phyloP scores from a whole-genome alignment of 1,284 basidiomycete species.

The Malassezia psittaci region DNA sequence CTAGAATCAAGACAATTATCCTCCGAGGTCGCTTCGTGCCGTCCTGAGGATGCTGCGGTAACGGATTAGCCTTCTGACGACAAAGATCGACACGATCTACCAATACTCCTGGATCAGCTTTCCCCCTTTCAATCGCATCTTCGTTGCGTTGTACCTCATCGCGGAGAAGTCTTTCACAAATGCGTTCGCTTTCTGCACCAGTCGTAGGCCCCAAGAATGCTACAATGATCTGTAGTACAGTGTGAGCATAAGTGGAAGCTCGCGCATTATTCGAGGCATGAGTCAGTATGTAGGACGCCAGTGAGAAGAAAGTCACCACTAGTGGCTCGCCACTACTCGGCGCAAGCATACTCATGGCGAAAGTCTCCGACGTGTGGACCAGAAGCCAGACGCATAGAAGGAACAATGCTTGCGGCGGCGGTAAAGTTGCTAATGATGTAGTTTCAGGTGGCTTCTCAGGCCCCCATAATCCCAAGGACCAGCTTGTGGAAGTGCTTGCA shows the following conservation, averaged over 20 bases:
- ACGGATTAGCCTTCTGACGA: slow-evolving; percentile 25
- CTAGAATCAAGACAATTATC: slow-evolving; percentile 28
- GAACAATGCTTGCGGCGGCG: slow-evolving; percentile 2
- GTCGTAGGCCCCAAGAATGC: slow-evolving; percentile 21
- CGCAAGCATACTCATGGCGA: not conserved
- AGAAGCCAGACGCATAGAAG: slow-evolving; percentile 15
- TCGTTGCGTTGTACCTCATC: slow-evolving; percentile 5
- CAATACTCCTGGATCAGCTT: not conserved
- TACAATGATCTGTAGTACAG: slow-evolving; percentile 24
- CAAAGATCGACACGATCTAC: slow-evolving; percentile 23
- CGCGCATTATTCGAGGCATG: slow-evolving; percentile 27
- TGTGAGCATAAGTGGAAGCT: slow-evolving; percentile 24
- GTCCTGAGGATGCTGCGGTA: slow-evolving; percentile 22
- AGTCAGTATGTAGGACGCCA: slow-evolving; percentile 30
- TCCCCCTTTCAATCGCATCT: not conserved
- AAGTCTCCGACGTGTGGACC: slow-evolving; percentile 2
- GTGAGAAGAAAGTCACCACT: slow-evolving; percentile 20
- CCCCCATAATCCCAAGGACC: not conserved
- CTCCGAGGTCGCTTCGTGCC: slow-evolving; percentile 22
- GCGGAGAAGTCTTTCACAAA: slow-evolving; percentile 1
- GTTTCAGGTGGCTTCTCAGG: not conserved
- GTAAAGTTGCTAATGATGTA: not conserved
- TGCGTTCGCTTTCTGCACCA: not conserved
- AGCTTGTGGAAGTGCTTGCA: not conserved
- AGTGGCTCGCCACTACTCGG: slow-evolving; percentile 13